Evolutionary conservation across 2,329 filamentous ascomycete genomes (phyloP), one percentile per base, ranked within the genome.

Genomic region (Orbilia quercus): DNA sequence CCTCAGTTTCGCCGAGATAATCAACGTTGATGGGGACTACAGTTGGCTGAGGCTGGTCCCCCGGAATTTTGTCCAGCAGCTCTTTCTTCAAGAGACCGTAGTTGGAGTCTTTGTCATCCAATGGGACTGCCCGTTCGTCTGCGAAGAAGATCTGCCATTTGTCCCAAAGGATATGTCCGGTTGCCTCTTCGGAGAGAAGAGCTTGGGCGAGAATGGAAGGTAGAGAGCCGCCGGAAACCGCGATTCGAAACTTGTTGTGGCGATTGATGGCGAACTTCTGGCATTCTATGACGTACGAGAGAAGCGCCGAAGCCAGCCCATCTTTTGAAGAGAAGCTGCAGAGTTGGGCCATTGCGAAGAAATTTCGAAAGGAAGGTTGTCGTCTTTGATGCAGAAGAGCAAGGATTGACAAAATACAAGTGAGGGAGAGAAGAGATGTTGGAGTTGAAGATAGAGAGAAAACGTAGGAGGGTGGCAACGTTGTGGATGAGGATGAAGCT

Each of bases 91-190:
- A 83, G 47, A 97, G 87, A 74, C 84, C 88, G 83, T 97, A 96
- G 84, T 98, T 99, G 84, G 92, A 96, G 83, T 99, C 94, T 76
- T 88, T 86, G 82, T 98, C 90, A 81, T 95, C 89, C 77, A 97
- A 89, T 20, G 95, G 91, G 59, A 98, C 95, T 77, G 91, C 91
- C 79, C 95, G 91, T 85, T 99, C 95, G 80, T 99, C 95, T 79
- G 94, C 94, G 82, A 97, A 98, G 85, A 98, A 99, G 79, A 99
- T 91, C 79, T 98, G 91, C 95, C 95, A 99, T 81, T 91, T 92
- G 80, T 85, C 84, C 82, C 96, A 96, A 78, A 90, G 84, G 77
- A 93, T 82, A 2, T 83, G 77, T 6, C 78, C 67, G 44, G 82
- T 79, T 11, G 60, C 70, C 34, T 74, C 48, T 79, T 82, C 77